These are phyloP conservation scores for Fonsecaea erecta DNA, from an alignment of 2,329 filamentous ascomycete genomes.

Conservation along the genomic window DNA sequence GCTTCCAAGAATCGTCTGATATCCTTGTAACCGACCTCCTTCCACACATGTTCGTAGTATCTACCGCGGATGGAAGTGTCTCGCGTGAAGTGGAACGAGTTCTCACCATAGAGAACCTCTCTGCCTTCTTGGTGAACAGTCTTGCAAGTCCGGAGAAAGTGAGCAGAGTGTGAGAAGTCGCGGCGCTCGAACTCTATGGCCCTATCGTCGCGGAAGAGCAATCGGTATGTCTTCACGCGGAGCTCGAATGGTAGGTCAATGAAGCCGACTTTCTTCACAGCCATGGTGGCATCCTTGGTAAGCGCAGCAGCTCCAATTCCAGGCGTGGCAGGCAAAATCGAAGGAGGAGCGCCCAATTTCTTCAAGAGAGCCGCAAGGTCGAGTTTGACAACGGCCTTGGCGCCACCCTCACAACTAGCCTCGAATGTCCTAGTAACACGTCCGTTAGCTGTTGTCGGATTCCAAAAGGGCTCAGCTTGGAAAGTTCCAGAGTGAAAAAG, in stretches of 20 bases:
- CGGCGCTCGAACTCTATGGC: constrained; percentile 44
- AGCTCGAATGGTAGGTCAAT: constrained; percentile 50
- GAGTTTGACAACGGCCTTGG: constrained; percentile 9
- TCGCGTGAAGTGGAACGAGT: constrained; percentile 53
- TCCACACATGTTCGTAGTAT: constrained; percentile 49
- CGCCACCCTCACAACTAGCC: background rate
- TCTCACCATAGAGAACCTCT: constrained; percentile 56
- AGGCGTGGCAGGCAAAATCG: background rate
- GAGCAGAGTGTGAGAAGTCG: constrained; percentile 49
- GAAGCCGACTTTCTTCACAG: constrained; percentile 37
- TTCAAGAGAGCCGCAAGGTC: constrained; percentile 10
- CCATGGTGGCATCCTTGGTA: background rate
- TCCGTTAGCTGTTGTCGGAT: background rate
- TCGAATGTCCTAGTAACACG: background rate
- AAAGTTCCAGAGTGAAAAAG: background rate
- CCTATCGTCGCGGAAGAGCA: constrained; percentile 45
- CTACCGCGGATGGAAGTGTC: constrained; percentile 42
- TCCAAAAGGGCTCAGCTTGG: background rate
- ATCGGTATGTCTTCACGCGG: constrained; percentile 54
- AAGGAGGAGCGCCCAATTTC: background rate
- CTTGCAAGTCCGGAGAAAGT: constrained; percentile 54
- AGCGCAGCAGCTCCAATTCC: background rate
- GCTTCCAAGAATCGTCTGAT: constrained; percentile 51
- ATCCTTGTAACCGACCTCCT: constrained; percentile 55
- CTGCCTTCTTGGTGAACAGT: constrained; percentile 53